phyloP scores from a whole-genome alignment of 805 yeast species.

The Hanseniaspora singularis region DNA sequence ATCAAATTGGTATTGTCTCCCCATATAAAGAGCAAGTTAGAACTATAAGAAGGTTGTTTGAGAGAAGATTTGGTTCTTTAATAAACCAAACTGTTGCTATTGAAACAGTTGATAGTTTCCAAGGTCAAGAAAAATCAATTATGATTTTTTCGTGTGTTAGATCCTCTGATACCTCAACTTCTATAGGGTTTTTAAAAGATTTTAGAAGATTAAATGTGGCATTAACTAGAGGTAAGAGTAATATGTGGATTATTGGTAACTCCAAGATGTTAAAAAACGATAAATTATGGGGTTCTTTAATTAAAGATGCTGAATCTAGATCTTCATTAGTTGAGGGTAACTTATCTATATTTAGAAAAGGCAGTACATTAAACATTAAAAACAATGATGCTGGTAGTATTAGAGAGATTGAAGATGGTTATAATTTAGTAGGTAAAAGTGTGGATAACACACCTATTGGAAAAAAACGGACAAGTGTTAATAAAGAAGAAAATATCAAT shows the following conservation, averaged over 20 bases:
- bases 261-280: constrained; percentile 51
- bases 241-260: constrained; percentile 87
- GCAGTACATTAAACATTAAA: background rate
- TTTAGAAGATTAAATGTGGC: constrained; percentile 95
- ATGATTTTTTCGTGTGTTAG: constrained; percentile 92
- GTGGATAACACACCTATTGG: no score
- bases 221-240: constrained; percentile 79
- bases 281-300: constrained; percentile 59
- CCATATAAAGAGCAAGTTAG: constrained; percentile 86
- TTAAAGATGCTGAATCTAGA: constrained; percentile 52
- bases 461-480: no score
- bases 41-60: constrained; percentile 45
- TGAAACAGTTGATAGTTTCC: constrained; percentile 95
- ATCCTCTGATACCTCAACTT: constrained; percentile 46
- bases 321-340: constrained; percentile 20
- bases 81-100: constrained; percentile 65
- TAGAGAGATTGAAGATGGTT: no score
- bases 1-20: constrained; percentile 79
- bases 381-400: background rate
- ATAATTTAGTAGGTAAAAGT: no score
- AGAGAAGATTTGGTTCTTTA: constrained; percentile 45
- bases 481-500: no score
- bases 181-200: constrained; percentile 83
- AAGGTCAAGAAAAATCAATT: constrained; percentile 93
- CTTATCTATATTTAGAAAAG: background rate